These are phyloP conservation scores for Helminthosporium solani DNA, from an alignment of 2,329 filamentous ascomycete genomes.

Conservation along the genomic window DNA sequence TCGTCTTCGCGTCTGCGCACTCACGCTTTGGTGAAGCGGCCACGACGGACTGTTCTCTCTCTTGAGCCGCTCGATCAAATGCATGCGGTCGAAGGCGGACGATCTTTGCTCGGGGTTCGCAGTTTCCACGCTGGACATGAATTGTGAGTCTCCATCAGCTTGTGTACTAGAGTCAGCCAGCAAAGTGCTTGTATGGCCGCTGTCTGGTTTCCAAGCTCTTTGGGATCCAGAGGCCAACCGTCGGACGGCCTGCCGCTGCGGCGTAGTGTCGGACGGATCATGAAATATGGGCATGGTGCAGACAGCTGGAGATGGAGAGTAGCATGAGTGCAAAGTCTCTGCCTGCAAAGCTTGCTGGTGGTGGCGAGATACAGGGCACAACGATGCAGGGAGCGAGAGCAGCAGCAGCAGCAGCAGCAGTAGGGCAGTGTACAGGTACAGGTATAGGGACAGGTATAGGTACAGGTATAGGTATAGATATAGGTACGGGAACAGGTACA, in stretches of 20 bases:
- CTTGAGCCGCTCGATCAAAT: conserved; percentile 84
- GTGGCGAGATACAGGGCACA: conserved; percentile 8
- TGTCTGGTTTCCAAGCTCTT: conserved; percentile 17
- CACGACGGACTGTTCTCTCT: conserved; percentile 73
- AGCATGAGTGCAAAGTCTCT: conserved; percentile 27
- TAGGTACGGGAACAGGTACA: no score
- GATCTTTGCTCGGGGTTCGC: conserved; percentile 23
- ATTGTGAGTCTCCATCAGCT: conserved; percentile 3
- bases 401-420: no score
- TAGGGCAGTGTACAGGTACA: no score
- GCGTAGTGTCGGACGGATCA: conserved; percentile 35
- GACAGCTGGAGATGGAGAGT: conserved; percentile 14
- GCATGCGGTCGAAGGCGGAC: conserved; percentile 61
- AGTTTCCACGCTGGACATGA: conserved; percentile 11
- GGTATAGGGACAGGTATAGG: no score
- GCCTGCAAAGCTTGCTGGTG: conserved; percentile 3
- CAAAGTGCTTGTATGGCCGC: conserved; percentile 10
- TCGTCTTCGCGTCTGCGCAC: no score
- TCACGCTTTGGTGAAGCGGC: conserved; percentile 52
- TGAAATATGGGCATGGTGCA: conserved; percentile 44
- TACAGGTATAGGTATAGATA: no score
- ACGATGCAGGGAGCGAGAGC: neutral
- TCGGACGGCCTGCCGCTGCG: conserved; percentile 19
- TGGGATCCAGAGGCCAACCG: conserved; percentile 15
- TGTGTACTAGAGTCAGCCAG: conserved; percentile 11